Conservation (phyloP, 108 stramenopile genomes). For the Schizochytrium sp. region DNA sequence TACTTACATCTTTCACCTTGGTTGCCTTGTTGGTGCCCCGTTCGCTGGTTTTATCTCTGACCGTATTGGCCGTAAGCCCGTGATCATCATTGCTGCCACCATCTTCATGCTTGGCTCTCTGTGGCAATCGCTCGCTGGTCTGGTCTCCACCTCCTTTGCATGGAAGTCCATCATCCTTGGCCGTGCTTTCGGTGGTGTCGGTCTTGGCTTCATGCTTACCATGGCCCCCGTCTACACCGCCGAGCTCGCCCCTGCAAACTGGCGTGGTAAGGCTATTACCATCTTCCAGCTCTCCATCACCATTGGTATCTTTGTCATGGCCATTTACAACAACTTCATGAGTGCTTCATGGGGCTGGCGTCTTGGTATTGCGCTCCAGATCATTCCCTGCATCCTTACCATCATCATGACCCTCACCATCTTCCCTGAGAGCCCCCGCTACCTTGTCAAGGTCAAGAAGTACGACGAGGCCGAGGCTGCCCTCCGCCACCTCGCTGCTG, state of each 20-base stretch:
- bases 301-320: neutral
- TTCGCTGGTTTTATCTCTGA: slow-evolving; percentile 19
- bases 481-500: neutral
- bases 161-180: slow-evolving; percentile 5
- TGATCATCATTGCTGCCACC: neutral
- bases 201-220: neutral
- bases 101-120: neutral
- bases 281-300: neutral
- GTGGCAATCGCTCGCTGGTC: slow-evolving; percentile 12
- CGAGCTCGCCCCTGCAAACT: neutral
- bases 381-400: neutral
- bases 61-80: neutral
- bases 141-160: neutral
- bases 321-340: neutral
- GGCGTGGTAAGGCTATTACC: neutral
- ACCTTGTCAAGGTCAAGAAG: no score
- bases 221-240: slow-evolving; percentile 9
- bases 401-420: neutral
- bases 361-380: neutral
- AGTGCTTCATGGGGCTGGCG: neutral
- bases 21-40: neutral
- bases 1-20: neutral
- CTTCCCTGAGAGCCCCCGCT: neutral
- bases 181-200: neutral
- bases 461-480: neutral